Evolutionary conservation across 192 early-diverging fungal species (phyloP).

Genomic region (Coemansia reversa): DNA sequence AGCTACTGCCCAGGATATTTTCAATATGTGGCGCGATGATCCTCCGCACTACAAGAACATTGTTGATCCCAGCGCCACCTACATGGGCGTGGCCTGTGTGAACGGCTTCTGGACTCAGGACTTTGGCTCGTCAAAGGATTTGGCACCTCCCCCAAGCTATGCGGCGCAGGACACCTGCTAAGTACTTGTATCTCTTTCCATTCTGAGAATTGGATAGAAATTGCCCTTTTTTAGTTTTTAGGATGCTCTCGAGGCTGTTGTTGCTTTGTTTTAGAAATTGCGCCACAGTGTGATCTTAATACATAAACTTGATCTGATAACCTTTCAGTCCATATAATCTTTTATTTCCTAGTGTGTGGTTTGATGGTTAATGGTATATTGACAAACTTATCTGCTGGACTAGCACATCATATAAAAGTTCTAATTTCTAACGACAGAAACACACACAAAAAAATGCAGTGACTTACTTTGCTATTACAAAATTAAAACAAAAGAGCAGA

Average conservation of each 20-base stretch:
- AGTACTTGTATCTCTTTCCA: background rate
- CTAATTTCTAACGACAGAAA: background rate
- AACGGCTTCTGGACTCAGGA: conserved; percentile 59
- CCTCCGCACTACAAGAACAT: conserved; percentile 52
- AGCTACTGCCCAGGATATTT: conserved; percentile 21
- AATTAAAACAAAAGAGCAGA: background rate
- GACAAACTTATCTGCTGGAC: background rate
- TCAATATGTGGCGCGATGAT: conserved; percentile 52
- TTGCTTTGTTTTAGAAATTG: background rate
- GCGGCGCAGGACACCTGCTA: conserved; percentile 35
- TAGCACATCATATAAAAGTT: background rate
- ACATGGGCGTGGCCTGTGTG: conserved; percentile 48
- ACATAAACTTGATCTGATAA: background rate
- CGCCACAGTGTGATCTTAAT: background rate
- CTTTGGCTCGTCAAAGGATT: conserved; percentile 35
- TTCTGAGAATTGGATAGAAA: background rate
- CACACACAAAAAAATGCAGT: background rate
- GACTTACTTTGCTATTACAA: background rate
- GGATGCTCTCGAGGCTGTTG: background rate
- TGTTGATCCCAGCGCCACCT: conserved; percentile 30
- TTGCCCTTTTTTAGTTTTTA: background rate
- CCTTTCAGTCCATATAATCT: background rate
- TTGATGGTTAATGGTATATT: background rate
- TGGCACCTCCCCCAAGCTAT: conserved; percentile 3
- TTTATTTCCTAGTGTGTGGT: background rate